Percentiles rank a stretch among this genome's conserved stretches.
Evolutionary conservation across 306 rosid species (phyloP).

Genomic region (Elaeagnus macrophylla): DNA sequence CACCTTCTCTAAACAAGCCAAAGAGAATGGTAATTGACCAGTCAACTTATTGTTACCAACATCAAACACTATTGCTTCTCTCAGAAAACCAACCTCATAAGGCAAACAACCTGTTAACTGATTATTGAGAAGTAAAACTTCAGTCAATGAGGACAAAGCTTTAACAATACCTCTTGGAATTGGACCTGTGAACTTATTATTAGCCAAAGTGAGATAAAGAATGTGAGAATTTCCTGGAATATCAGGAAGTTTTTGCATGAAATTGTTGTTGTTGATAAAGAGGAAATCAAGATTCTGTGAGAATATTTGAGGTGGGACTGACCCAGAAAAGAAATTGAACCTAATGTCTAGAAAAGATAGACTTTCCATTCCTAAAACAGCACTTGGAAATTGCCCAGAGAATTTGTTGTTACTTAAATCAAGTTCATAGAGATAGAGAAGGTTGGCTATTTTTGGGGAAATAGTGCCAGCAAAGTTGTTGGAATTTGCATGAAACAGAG

Average conservation of each 20-base stretch:
- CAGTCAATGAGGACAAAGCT: conserved; percentile 44
- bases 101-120: conserved; percentile 74
- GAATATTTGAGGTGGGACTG: conserved; percentile 68
- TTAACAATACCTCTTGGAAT: conserved; percentile 53
- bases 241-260: conserved; percentile 51
- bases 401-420: conserved; percentile 75
- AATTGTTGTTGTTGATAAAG: conserved; percentile 73
- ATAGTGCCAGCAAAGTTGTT: conserved; percentile 64
- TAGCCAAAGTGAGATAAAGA: conserved; percentile 59
- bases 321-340: conserved; percentile 68
- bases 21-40: conserved; percentile 66
- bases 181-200: conserved; percentile 69
- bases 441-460: conserved; percentile 41
- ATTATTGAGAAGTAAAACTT: conserved; percentile 57
- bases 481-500: conserved; percentile 85
- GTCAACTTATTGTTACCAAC: conserved; percentile 54
- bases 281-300: conserved; percentile 54
- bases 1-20: conserved; percentile 51
- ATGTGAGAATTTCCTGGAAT: conserved; percentile 49
- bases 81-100: conserved; percentile 54
- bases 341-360: conserved; percentile 63
- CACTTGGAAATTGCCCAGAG: conserved; percentile 66
- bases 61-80: conserved; percentile 58
- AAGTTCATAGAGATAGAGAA: conserved; percentile 67
- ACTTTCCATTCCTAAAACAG: conserved; percentile 44